Evolutionary conservation across 2,329 filamentous ascomycete genomes (phyloP), one percentile per base, ranked within the genome.

Genomic region (Pochonia chlamydosporia): DNA sequence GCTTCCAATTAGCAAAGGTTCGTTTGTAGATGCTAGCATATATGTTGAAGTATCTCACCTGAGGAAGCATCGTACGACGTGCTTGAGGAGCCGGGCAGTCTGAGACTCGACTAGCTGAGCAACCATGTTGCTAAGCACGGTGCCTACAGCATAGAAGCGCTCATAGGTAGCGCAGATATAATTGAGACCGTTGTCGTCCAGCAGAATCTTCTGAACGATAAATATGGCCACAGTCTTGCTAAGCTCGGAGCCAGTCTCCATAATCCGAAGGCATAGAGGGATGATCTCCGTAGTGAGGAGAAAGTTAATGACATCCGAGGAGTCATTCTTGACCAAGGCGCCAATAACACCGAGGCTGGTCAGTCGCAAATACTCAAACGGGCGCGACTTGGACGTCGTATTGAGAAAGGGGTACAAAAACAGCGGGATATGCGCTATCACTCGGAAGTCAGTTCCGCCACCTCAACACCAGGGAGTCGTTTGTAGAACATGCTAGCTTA

Each of bases 101-200:
- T 99, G 93, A 63, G 96, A 92, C 68, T 99, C 93, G 33, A 97
- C 93, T 31, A 99, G 79, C 70, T 97, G 92, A 45, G 87, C 90
- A 48, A 99, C 93, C 93, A 99, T 99, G 64, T 97, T 99, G 72
- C 89, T 96, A 33, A 99, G 74, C 5, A 99, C 93, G 1, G 93
- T 99, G 5, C 93, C 93, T 5, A 99, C 93, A 7, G 93, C 93
- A 59, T 97, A 99, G 70, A 99, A 99, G 18, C 93, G 82, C 74
- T 99, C 93, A 60, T 99, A 99, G 1, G 93, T 99, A 54, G 95
- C 92, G 70, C 93, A 99, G 49, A 99, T 99, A 68, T 99, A 99
- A 61, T 93, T 93, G 52, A 99, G 78, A 4, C 93, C 93, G 59
- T 95, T 92, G 60, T 99, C 93, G 63, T 99, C 93, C 3, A 99